A percentile compares a stretch with the other conserved stretches of the same genome.
phyloP scores from a whole-genome alignment of 2,329 filamentous ascomycete genomes.

The Colletotrichum phormii region DNA sequence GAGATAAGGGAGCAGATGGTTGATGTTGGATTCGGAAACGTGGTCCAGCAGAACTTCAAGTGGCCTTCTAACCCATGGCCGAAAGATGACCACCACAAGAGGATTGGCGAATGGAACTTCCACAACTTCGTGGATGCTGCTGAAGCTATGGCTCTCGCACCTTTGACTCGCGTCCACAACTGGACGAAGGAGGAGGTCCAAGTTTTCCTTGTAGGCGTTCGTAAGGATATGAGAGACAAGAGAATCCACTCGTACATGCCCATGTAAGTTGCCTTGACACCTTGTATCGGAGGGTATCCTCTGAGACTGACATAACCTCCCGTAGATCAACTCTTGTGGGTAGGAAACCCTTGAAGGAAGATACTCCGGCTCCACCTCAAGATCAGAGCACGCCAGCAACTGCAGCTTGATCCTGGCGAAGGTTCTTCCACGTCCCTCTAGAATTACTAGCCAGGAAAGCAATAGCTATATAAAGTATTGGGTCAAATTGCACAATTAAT shows the following conservation, averaged over 20 bases:
- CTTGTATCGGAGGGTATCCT: not conserved
- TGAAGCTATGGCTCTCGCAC: conserved; percentile 49
- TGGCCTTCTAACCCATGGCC: conserved; percentile 48
- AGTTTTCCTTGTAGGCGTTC: conserved; percentile 44
- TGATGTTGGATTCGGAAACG: conserved; percentile 46
- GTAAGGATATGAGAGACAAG: conserved; percentile 43
- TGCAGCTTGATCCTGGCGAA: not conserved
- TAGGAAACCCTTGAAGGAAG: not conserved
- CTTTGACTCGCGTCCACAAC: conserved; percentile 45
- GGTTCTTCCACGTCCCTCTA: too few relatives aligned
- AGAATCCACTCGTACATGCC: conserved; percentile 47
- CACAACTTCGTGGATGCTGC: conserved; percentile 42
- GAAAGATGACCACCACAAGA: conserved; percentile 44
- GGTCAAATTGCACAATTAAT: too few relatives aligned
- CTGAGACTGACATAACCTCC: not conserved
- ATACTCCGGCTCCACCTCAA: not conserved
- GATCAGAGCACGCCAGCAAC: not conserved
- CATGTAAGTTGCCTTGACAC: conserved; percentile 38
- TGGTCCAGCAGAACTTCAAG: conserved; percentile 43
- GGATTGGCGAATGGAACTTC: conserved; percentile 43
- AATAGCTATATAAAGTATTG: too few relatives aligned
- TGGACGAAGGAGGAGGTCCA: conserved; percentile 46
- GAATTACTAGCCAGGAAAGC: too few relatives aligned
- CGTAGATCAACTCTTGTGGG: not conserved
- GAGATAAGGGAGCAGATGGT: conserved; percentile 39